Percentiles rank a stretch among this genome's conserved stretches.
These are phyloP conservation scores for Tausonia pullulans DNA, from an alignment of 1,284 basidiomycete genomes.

Conservation along the genomic window DNA sequence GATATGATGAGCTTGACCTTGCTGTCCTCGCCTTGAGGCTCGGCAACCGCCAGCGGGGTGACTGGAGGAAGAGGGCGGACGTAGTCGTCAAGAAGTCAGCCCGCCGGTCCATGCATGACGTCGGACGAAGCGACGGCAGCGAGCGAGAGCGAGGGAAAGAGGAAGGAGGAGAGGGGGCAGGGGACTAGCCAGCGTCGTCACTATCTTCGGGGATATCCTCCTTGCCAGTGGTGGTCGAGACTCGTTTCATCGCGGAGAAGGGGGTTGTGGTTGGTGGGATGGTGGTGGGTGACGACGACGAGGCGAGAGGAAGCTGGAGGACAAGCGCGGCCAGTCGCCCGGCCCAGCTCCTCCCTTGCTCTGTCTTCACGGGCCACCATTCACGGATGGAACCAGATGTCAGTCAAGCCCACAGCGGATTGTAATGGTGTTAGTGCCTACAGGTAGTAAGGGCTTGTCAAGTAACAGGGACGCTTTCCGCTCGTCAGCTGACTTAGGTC, in stretches of 20 bases:
- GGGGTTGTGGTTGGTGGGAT: not conserved
- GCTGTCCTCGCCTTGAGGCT: conserved; percentile 48
- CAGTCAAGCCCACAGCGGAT: too few relatives aligned
- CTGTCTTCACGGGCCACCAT: too few relatives aligned
- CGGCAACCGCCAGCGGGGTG: conserved; percentile 2
- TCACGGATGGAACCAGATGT: too few relatives aligned
- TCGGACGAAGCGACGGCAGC: not conserved
- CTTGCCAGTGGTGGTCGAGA: not conserved
- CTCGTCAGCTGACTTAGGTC: too few relatives aligned
- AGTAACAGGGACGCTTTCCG: too few relatives aligned
- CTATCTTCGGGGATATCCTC: conserved; percentile 4
- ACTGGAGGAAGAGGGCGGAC: not conserved
- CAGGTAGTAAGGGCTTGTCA: too few relatives aligned
- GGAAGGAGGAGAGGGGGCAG: not conserved
- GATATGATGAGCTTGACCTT: conserved; percentile 83
- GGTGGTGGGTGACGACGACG: not conserved
- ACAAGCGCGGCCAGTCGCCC: too few relatives aligned
- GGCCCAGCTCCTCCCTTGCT: too few relatives aligned
- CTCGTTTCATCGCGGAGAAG: not conserved
- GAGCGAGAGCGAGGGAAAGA: not conserved
- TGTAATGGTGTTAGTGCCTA: too few relatives aligned
- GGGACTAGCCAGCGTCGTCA: not conserved
- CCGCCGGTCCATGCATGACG: not conserved
- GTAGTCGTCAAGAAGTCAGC: not conserved
- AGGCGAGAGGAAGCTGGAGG: not conserved